Evolutionary conservation across 1,284 basidiomycete species (phyloP).

Genomic region (Rhizopogon hawkerae): DNA sequence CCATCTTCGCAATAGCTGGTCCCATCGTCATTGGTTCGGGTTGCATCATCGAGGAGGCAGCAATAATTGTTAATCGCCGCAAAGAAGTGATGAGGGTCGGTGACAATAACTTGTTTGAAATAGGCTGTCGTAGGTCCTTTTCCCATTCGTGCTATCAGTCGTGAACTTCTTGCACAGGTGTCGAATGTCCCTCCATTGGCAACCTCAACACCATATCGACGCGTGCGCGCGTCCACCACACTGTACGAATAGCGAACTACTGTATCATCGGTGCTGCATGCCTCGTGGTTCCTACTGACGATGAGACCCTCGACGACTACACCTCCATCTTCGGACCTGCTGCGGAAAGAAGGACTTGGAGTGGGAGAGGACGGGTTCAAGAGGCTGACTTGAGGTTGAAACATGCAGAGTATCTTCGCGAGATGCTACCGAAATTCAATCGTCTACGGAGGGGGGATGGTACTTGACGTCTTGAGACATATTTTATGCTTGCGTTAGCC

Average conservation of each 20-base stretch:
- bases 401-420: conserved; percentile 83
- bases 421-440: conserved; percentile 87
- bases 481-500: not conserved
- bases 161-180: conserved; percentile 39
- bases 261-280: conserved; percentile 80
- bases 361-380: conserved; percentile 76
- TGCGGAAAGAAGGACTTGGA: conserved; percentile 72
- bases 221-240: conserved; percentile 70
- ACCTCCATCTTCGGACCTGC: conserved; percentile 78
- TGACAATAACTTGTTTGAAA: conserved; percentile 88
- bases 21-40: conserved; percentile 81
- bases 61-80: conserved; percentile 78
- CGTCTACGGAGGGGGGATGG: conserved; percentile 56
- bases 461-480: conserved; percentile 20
- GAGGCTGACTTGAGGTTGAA: conserved; percentile 78
- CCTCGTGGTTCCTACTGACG: conserved; percentile 63
- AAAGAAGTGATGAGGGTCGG: conserved; percentile 89
- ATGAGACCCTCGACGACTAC: conserved; percentile 74
- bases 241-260: conserved; percentile 67
- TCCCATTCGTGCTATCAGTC: conserved; percentile 3
- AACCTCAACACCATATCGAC: conserved; percentile 80
- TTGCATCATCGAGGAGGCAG: conserved; percentile 88
- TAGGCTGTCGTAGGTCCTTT: conserved; percentile 67
- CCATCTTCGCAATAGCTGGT: conserved; percentile 80
- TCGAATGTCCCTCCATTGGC: conserved; percentile 79